Evolutionary conservation across 169 alveolate genomes (phyloP).

Genomic region (Plasmodium sp.): DNA sequence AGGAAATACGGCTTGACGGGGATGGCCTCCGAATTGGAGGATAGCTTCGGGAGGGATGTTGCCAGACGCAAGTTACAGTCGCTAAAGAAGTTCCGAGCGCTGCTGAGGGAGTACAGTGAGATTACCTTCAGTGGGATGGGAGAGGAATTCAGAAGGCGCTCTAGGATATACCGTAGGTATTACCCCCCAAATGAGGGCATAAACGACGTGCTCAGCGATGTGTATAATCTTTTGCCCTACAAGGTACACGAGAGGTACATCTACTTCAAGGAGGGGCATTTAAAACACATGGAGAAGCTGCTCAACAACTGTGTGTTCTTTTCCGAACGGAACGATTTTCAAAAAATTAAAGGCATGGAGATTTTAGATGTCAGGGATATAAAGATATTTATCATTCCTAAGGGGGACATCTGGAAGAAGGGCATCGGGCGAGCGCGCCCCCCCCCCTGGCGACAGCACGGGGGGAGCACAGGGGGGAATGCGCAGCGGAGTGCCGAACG

Average conservation of each 20-base stretch:
- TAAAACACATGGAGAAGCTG: slow-evolving; percentile 2
- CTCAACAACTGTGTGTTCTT: not conserved
- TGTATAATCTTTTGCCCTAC: not conserved
- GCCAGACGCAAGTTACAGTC: not conserved
- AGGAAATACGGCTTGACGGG: not conserved
- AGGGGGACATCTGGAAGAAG: not conserved
- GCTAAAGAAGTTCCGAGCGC: not conserved
- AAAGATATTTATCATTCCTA: not conserved
- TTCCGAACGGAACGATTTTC: not conserved
- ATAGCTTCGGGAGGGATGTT: not conserved
- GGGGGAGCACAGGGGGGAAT: not conserved
- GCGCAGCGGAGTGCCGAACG: not conserved
- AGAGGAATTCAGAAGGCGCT: not conserved
- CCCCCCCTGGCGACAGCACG: no score
- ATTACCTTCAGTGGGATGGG: not conserved
- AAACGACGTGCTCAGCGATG: not conserved
- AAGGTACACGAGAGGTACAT: not conserved
- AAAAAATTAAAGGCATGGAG: not conserved
- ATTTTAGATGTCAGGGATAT: not conserved
- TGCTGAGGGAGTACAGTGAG: not conserved
- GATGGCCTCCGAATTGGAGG: not conserved
- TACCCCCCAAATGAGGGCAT: not conserved
- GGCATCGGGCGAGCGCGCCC: not conserved
- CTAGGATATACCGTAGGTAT: not conserved
- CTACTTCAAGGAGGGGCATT: slow-evolving; percentile 31